Base-by-base conservation (phyloP, 2,329 filamentous ascomycete genomes). In the Scedosporium dehoogii region DNA sequence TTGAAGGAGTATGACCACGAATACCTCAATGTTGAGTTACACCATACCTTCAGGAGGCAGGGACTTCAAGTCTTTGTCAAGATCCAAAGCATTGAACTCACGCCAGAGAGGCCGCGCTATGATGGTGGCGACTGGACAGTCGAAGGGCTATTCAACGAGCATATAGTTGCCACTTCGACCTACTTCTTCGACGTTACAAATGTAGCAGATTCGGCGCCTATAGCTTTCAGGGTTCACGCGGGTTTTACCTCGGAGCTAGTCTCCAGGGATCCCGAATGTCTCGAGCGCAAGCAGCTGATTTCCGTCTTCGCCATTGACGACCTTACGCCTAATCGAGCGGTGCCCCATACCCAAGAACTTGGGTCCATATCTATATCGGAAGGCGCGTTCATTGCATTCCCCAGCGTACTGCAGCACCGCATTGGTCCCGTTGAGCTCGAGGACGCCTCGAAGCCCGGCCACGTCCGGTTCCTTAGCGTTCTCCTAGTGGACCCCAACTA, bases 71-170 rank as follows among this genome's bases (percentile, higher is more conserved):
- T 60, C 21, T 60, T 33, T 10, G 44, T 60, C 25, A 27, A 21
- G 42, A 60, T 60, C 9, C 59, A 60, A 18, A 60, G 59, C 59
- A 41, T 60, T 18, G 42, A 60, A 18, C 59, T 60, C 42, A 48
- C 38, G 6, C 59, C 44, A 5, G 59, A 51, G 5, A 27, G 21
- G 12, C 44, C 59, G 4, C 44, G 42, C 6, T 51, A 60, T 38
- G 25, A 33, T 1, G 59, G 59, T 16, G 33, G 59, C 14, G 12
- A 27, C n/a, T 63, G 62, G 62, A 12, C 27, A 6, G 25, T 63
- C n/a, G 25, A 16, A 6, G 58, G 62, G 21, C 3, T 60, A 16
- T 58, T 33, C 2, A 60, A 60, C 38, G 62, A 63, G 58, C 62
- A 42, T 16, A 60, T 60, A 7, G 33, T 63, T n/a, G 62, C 62